These are phyloP conservation scores for Backusella sp. DNA, from an alignment of 192 early-diverging fungal species.

Conservation along the genomic window DNA sequence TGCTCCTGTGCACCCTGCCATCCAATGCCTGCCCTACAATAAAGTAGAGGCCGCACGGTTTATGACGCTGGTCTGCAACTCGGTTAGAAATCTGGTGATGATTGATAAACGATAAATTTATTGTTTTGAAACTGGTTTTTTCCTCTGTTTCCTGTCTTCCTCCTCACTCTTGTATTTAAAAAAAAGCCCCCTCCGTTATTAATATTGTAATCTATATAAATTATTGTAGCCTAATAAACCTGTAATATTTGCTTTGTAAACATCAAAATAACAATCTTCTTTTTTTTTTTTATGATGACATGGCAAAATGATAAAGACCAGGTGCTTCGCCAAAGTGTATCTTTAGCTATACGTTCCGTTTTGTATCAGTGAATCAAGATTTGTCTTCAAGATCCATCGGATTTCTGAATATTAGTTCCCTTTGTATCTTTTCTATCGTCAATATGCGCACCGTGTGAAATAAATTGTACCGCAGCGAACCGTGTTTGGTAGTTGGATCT, in stretches of 20 bases:
- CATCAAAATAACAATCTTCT: too few species aligned
- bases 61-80: neutral
- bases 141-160: neutral
- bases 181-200: neutral
- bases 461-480: neutral
- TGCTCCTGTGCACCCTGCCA: neutral
- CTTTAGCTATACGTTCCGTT: neutral
- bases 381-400: neutral
- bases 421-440: neutral
- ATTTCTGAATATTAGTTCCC: neutral
- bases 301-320: neutral
- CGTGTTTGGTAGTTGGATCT: neutral
- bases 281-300: neutral
- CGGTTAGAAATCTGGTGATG: neutral
- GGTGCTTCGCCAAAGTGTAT: neutral
- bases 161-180: neutral
- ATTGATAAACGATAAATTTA: neutral
- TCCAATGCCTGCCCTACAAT: neutral
- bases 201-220: neutral
- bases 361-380: neutral
- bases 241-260: neutral
- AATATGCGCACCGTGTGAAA: neutral
- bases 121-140: neutral
- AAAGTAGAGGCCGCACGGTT: neutral
- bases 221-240: neutral